These are phyloP conservation scores for Jamesozyma jinghongensis DNA, from an alignment of 805 yeast species.

Conservation along the genomic window DNA sequence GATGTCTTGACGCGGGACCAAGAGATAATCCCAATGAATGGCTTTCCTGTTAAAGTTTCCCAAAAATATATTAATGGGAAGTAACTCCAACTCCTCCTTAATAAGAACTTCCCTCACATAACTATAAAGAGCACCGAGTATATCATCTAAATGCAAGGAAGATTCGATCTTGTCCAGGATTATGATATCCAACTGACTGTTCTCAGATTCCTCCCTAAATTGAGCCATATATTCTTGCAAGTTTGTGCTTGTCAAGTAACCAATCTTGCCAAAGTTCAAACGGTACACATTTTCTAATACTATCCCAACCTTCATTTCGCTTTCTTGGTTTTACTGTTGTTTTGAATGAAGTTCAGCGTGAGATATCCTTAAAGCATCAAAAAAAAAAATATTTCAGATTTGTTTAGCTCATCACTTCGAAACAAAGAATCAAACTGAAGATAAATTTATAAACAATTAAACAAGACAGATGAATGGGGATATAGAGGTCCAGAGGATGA, in stretches of 20 bases:
- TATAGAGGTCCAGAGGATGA: background rate
- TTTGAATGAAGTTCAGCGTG: no score
- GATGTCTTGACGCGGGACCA: slow-evolving; percentile 5
- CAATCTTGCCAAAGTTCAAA: slow-evolving; percentile 6
- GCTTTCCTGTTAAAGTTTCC: slow-evolving; percentile 8
- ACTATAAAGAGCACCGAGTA: slow-evolving; percentile 24
- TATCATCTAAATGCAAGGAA: slow-evolving; percentile 18
- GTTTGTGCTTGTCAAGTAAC: slow-evolving; percentile 4
- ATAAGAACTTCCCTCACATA: slow-evolving; percentile 20
- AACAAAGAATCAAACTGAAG: background rate
- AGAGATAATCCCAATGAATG: slow-evolving; percentile 15
- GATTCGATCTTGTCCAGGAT: slow-evolving; percentile 13
- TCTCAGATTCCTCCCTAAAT: slow-evolving; percentile 2
- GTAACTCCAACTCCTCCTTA: slow-evolving; percentile 9
- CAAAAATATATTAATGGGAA: slow-evolving; percentile 22
- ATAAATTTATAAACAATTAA: background rate
- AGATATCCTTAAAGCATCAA: no score
- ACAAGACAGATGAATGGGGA: background rate
- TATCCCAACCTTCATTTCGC: slow-evolving; percentile 12
- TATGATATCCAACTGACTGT: slow-evolving; percentile 15
- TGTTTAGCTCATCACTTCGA: no score
- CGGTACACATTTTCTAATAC: slow-evolving; percentile 9
- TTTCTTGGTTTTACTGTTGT: background rate
- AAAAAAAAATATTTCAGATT: no score
- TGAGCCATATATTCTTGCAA: slow-evolving; percentile 1